These are phyloP conservation scores for Apocynum venetum DNA, from an alignment of 257 asterid genomes.

Conservation along the genomic window DNA sequence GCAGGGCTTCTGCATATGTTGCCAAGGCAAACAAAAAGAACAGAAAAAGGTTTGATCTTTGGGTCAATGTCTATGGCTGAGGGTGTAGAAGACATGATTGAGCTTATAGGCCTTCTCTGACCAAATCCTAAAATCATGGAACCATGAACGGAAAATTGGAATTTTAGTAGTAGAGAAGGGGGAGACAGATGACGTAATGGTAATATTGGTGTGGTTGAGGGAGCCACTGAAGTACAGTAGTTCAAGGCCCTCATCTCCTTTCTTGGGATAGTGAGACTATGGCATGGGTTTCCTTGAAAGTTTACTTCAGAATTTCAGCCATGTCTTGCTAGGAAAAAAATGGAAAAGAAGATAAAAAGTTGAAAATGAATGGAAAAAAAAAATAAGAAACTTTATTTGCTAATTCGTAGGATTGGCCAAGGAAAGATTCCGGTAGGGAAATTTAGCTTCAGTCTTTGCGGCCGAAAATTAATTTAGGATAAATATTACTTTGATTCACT, in stretches of 20 bases:
- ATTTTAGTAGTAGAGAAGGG: background rate
- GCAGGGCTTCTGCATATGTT: slow-evolving; percentile 99
- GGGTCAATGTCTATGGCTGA: slow-evolving; percentile 27
- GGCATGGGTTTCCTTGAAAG: background rate
- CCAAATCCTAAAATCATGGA: slow-evolving; percentile 9
- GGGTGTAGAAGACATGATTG: slow-evolving; percentile 49
- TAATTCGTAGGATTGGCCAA: background rate
- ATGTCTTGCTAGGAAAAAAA: background rate
- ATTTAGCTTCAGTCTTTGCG: background rate
- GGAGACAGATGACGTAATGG: slow-evolving; percentile 22
- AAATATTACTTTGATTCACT: too few species aligned
- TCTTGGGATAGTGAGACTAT: slow-evolving; percentile 1
- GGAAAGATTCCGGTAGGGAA: background rate
- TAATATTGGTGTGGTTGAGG: slow-evolving; percentile 17
- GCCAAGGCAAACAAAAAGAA: slow-evolving; percentile 89
- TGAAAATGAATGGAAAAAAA: background rate
- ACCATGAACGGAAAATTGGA: slow-evolving; percentile 23
- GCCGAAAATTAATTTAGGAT: background rate
- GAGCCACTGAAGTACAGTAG: slow-evolving; percentile 6
- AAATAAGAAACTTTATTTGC: background rate
- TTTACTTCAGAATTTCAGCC: background rate
- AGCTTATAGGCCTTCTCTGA: slow-evolving; percentile 13
- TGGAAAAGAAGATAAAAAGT: background rate
- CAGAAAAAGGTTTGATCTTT: slow-evolving; percentile 55
- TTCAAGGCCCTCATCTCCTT: slow-evolving; percentile 45